phyloP scores from a whole-genome alignment of 805 yeast genomes.

The Candida nanaspora region DNA sequence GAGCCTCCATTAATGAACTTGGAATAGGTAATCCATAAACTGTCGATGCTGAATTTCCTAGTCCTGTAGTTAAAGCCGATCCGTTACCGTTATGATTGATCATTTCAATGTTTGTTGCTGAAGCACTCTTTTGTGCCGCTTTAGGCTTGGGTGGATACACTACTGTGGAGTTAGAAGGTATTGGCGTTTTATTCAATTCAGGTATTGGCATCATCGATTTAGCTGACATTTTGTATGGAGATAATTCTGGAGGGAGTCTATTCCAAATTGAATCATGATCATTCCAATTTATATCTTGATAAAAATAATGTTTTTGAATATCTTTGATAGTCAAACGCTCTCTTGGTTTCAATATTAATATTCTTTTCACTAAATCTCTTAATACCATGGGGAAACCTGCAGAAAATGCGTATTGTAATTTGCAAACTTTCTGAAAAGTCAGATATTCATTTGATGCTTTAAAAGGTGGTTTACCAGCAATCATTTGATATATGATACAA shows the following conservation, averaged over 20 bases:
- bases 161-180: conserved; percentile 3
- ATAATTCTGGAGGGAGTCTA: conserved; percentile 50
- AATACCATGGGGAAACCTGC: conserved; percentile 75
- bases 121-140: background rate
- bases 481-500: conserved; percentile 54
- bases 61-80: background rate
- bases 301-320: conserved; percentile 61
- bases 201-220: conserved; percentile 76
- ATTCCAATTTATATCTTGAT: conserved; percentile 45
- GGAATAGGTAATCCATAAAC: conserved; percentile 5
- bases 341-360: conserved; percentile 56
- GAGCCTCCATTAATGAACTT: background rate
- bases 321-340: conserved; percentile 51
- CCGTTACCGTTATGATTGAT: background rate
- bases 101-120: conserved; percentile 1
- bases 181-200: conserved; percentile 23
- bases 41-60: background rate
- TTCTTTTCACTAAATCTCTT: conserved; percentile 66
- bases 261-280: conserved; percentile 54
- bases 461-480: conserved; percentile 69
- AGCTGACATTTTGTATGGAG: conserved; percentile 70
- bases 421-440: conserved; percentile 76
- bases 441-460: conserved; percentile 77
- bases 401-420: conserved; percentile 73
- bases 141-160: background rate